Percentiles rank a stretch among this genome's conserved stretches.
Evolutionary conservation across 768 basidiomycete genomes (phyloP).

Genomic region (Boletellus sp.): DNA sequence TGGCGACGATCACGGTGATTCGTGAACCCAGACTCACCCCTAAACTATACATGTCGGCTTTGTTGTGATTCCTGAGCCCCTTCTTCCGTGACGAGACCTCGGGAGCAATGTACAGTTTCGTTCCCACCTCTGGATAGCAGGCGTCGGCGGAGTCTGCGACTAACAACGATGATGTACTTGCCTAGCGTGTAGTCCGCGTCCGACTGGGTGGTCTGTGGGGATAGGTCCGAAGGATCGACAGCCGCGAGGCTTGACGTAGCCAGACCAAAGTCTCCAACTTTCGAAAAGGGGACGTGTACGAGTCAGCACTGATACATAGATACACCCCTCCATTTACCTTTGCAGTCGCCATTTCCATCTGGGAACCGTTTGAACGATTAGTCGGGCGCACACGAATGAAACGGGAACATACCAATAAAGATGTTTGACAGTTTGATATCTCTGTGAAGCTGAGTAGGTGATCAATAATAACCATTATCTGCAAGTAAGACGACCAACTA

Average conservation of each 20-base stretch:
- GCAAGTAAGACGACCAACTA: slow-evolving; percentile 46
- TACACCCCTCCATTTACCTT: slow-evolving; percentile 42
- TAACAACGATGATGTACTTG: slow-evolving; percentile 22
- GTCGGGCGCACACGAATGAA: neutral
- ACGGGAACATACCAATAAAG: slow-evolving; percentile 68
- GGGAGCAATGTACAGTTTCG: slow-evolving; percentile 88
- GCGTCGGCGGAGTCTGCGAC: neutral
- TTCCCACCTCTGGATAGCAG: slow-evolving; percentile 71
- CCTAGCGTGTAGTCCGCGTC: slow-evolving; percentile 78
- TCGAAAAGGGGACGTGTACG: neutral
- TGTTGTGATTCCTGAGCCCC: slow-evolving; percentile 72
- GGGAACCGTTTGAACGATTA: neutral
- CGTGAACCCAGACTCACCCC: slow-evolving; percentile 53
- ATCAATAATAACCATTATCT: slow-evolving; percentile 4
- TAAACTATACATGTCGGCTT: slow-evolving; percentile 93
- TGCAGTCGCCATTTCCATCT: slow-evolving; percentile 84
- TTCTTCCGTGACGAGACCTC: slow-evolving; percentile 69
- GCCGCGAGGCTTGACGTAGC: slow-evolving; percentile 80
- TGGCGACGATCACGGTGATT: neutral
- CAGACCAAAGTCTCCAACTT: slow-evolving; percentile 91
- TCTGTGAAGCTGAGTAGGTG: slow-evolving; percentile 59
- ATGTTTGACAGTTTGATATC: slow-evolving; percentile 95
- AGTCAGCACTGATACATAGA: neutral
- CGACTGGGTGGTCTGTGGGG: slow-evolving; percentile 39
- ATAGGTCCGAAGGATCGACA: slow-evolving; percentile 69